Percentiles rank a stretch among this genome's conserved stretches.
Conservation (phyloP, 1,284 basidiomycete species). For the Golubevia pallescens region DNA sequence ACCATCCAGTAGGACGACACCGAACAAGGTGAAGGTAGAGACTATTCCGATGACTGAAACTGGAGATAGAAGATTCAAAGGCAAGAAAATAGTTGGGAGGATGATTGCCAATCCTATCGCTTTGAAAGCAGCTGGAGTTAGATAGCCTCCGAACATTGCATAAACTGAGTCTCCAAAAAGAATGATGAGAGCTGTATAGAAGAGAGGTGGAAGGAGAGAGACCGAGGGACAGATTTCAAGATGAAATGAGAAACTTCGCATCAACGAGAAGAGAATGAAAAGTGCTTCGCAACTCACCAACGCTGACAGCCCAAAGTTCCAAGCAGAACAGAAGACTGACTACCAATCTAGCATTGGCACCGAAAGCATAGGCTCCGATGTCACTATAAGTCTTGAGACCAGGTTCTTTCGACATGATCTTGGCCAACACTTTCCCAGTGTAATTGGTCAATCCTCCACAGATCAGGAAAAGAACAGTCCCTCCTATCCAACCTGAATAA, state of each 20-base stretch:
- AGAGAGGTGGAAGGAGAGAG: too few species aligned
- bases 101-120: constrained; percentile 38
- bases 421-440: constrained; percentile 58
- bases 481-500: constrained; percentile 46
- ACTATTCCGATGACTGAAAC: constrained; percentile 65
- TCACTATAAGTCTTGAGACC: constrained; percentile 54
- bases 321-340: constrained; percentile 56
- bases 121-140: constrained; percentile 32
- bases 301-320: constrained; percentile 56
- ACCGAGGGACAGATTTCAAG: too few species aligned
- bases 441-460: constrained; percentile 56
- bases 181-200: constrained; percentile 40
- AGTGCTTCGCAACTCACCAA: too few species aligned
- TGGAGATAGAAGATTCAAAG: constrained; percentile 46
- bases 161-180: constrained; percentile 50
- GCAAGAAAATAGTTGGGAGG: constrained; percentile 51
- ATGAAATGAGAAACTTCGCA: too few species aligned
- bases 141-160: constrained; percentile 24
- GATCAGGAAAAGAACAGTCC: constrained; percentile 40
- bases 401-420: constrained; percentile 53
- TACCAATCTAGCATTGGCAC: constrained; percentile 36
- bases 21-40: constrained; percentile 77
- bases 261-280: too few species aligned
- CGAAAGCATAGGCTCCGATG: constrained; percentile 59
- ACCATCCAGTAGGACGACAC: constrained; percentile 84